Base-by-base conservation (phyloP, 371 early-diverging fungal genomes). In the Mortierella sp. region DNA sequence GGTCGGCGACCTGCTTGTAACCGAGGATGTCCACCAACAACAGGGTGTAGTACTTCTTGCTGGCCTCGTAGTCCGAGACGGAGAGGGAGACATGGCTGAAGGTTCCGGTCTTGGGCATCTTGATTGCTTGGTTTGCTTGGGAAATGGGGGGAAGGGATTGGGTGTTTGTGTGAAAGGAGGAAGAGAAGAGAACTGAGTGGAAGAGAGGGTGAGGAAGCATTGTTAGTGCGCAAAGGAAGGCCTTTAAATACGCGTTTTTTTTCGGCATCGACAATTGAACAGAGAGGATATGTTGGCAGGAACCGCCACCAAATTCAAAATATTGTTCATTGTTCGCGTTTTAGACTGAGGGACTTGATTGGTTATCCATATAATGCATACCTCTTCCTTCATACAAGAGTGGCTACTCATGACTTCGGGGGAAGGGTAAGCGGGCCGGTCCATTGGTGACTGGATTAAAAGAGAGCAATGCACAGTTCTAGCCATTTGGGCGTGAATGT, bases 21-120 rank as follows among this genome's bases (percentile, higher is more conserved):
- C 82, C 82, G 56, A 86, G 16, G 27, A 82, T 75, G 27, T 86
- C 82, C 27, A 51, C 58, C 29, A 86, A 65, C 49, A 86, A 56
- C 35, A 79, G 75, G 48, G 46, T 6, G 72, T 86, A 86, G 58
- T 82, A 86, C 80, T 76, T 82, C 63, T 76, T 74, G 77, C 79
- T 55, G 29, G 16, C 21, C 46, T 76, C 77, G n/a, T 71, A 75
- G 75, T 86, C 82, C 46, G 79, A 75, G 68, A 49, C 55, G 38
- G 86, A 79, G 44, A 86, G 58, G 18, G 51, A 29, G 68, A 86
- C 21, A 16, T 86, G 86, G 65, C 51, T 48, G 63, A 86, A 24
- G 46, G 82, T 27, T 55, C 82, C 86, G 35, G 77, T 70, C 65
- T 75, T 70, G 55, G 72, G 32, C 84, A 84, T 84, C 71, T 27